Conservation (phyloP, 805 yeast genomes). For the Metschnikowia shivogae region DNA sequence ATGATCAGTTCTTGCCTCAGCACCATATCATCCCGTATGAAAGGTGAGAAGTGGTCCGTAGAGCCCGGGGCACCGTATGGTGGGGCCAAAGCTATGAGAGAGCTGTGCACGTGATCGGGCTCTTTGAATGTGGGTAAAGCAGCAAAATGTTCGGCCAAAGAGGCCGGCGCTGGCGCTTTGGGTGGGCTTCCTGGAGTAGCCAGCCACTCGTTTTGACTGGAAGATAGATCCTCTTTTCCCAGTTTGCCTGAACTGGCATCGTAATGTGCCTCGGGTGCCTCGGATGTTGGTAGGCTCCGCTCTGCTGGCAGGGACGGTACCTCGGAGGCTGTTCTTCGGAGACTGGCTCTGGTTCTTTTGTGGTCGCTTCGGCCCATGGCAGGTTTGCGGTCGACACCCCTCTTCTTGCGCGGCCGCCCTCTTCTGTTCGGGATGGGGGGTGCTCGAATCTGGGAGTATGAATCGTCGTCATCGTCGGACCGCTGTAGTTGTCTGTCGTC, state of each 20-base stretch:
- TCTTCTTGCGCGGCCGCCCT: conserved; percentile 16
- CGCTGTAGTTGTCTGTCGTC: conserved; percentile 9
- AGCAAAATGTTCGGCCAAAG: background rate
- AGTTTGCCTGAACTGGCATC: background rate
- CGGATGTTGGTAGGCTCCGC: background rate
- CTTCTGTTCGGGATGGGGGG: conserved; percentile 12
- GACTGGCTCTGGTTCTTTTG: conserved; percentile 9
- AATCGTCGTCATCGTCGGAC: conserved; percentile 15
- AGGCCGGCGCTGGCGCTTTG: background rate
- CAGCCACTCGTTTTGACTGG: conserved; percentile 3
- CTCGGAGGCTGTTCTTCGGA: conserved; percentile 4
- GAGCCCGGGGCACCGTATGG: too few species aligned
- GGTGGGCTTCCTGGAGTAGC: background rate
- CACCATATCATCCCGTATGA: too few species aligned
- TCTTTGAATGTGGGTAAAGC: background rate
- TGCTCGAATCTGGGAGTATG: background rate
- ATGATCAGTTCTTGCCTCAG: too few species aligned
- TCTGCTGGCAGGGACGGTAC: conserved; percentile 7
- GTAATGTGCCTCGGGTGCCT: background rate
- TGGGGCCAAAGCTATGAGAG: too few species aligned
- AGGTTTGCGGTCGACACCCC: conserved; percentile 13
- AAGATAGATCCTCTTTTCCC: background rate
- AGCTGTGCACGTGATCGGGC: too few species aligned
- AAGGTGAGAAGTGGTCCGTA: too few species aligned
- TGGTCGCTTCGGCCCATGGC: conserved; percentile 8